Conservation (phyloP, 306 rosid genomes). For the Cercis canadensis region DNA sequence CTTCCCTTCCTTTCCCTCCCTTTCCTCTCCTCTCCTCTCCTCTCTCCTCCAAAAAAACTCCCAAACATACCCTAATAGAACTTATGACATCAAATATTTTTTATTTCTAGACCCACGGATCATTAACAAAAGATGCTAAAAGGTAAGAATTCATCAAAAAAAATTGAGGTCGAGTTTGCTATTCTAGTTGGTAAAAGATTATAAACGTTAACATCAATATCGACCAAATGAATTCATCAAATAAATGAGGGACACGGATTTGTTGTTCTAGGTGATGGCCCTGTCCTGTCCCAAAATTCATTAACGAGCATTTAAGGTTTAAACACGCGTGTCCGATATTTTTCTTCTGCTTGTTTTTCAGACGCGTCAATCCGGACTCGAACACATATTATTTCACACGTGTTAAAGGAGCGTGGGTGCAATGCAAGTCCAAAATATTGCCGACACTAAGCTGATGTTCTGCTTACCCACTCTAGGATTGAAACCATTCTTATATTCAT, state of each 20-base stretch:
- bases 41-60: too few relatives aligned
- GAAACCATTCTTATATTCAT: too few relatives aligned
- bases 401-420: not conserved
- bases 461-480: too few relatives aligned
- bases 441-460: not conserved
- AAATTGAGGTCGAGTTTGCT: too few relatives aligned
- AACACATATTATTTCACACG: slow-evolving; percentile 18
- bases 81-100: too few relatives aligned
- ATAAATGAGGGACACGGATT: not conserved
- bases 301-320: slow-evolving; percentile 10
- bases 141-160: too few relatives aligned
- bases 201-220: slow-evolving; percentile 20
- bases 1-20: too few relatives aligned
- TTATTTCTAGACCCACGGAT: too few relatives aligned
- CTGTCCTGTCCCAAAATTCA: not conserved
- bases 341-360: not conserved
- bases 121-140: too few relatives aligned
- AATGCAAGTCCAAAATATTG: slow-evolving; percentile 18
- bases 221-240: not conserved
- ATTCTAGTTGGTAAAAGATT: not conserved
- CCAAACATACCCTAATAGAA: too few relatives aligned
- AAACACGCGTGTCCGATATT: not conserved
- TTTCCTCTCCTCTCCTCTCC: too few relatives aligned
- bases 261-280: not conserved
- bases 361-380: slow-evolving; percentile 5